Base-by-base conservation (phyloP, 345 rosid species). In the Nasturtium officinale region DNA sequence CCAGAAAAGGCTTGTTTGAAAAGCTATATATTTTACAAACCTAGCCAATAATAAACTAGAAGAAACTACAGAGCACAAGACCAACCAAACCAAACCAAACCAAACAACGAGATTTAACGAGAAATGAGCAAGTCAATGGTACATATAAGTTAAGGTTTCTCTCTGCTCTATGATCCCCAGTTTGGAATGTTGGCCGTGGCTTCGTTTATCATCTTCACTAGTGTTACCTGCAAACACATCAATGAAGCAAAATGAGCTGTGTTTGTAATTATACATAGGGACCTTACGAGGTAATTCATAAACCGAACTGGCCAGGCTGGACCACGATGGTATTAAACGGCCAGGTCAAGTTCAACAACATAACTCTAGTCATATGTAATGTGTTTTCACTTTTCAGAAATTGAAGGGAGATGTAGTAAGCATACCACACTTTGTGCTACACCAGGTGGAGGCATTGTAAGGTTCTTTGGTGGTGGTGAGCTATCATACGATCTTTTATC, bases 341-440 rank as follows among this genome's bases (percentile, higher is more conserved):
- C 17, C 6, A 0, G 45, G 16, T 13, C 16, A 7, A 42, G 17
- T 42, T 16, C 4, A 42, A 13, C n/a, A 12, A 38, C 5, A 38
- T n/a, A n/a, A 13, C 46, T 40, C 46, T 43, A 43, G 48, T 43
- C 48, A 13, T 13, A 40, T 11, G 42, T 33, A 28, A 58, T n/a
- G n/a, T n/a, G n/a, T n/a, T n/a, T n/a, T n/a, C n/a, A n/a, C n/a
- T n/a, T n/a, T n/a, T n/a, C n/a, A n/a, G n/a, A n/a, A n/a, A n/a
- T n/a, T n/a, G n/a, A n/a, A n/a, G n/a, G n/a, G n/a, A n/a, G n/a
- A n/a, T n/a, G n/a, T n/a, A n/a, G n/a, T n/a, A n/a, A n/a, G n/a
- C n/a, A n/a, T 91, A 94, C 98, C 96, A 94, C 97, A 78, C 99
- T 91, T 77, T 85, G 86, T 7, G 99, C 70, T 78, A 91, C 99